These are phyloP conservation scores for Mycena amicta DNA, from an alignment of 768 basidiomycete genomes.

Conservation along the genomic window DNA sequence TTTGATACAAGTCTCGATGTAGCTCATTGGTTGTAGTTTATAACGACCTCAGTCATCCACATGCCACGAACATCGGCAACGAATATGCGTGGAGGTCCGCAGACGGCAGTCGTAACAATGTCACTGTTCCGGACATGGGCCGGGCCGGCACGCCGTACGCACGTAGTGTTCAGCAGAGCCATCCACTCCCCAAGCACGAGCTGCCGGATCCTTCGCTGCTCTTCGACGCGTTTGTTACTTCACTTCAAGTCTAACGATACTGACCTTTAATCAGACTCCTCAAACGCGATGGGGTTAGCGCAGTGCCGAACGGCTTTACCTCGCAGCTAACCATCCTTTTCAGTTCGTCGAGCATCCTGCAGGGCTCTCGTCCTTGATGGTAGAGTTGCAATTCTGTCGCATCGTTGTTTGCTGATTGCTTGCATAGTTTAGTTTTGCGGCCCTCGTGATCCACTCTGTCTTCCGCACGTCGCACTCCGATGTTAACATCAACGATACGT, in stretches of 20 bases:
- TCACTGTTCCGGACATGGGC: constrained; percentile 68
- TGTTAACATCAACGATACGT: constrained; percentile 77
- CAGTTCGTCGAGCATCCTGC: constrained; percentile 81
- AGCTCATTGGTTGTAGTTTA: constrained; percentile 57
- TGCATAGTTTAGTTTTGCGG: constrained; percentile 66
- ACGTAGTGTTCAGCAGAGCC: constrained; percentile 75
- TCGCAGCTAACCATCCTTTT: background rate
- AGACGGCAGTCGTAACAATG: constrained; percentile 81
- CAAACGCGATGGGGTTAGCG: constrained; percentile 63
- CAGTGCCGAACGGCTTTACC: background rate
- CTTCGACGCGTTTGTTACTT: constrained; percentile 64
- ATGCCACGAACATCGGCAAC: constrained; percentile 66
- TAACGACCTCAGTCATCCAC: constrained; percentile 80
- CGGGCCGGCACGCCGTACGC: constrained; percentile 79
- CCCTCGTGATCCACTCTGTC: constrained; percentile 83
- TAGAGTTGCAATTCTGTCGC: background rate
- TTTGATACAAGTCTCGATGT: too few species aligned
- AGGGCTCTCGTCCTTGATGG: constrained; percentile 75
- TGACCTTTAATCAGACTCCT: constrained; percentile 43
- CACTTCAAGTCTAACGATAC: background rate
- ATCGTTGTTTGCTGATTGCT: background rate
- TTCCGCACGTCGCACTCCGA: constrained; percentile 76
- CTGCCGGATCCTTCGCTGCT: constrained; percentile 80
- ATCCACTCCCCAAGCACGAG: constrained; percentile 65
- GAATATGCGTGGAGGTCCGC: constrained; percentile 69